phyloP scores from a whole-genome alignment of 176 grass and related monocot genomes.

The Coix lacrymajobi region DNA sequence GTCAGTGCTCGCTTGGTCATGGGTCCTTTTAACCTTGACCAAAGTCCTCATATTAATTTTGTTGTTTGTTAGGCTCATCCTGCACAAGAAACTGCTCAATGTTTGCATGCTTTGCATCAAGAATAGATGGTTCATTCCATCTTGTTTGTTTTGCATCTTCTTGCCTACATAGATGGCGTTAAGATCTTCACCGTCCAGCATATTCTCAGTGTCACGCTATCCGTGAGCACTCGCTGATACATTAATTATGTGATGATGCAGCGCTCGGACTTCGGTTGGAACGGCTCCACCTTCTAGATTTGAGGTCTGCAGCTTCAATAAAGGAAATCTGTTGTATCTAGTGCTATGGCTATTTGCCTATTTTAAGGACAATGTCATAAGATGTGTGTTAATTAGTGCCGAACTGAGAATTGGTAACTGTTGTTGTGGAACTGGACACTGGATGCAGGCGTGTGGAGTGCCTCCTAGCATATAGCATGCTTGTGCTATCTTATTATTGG shows the following conservation, averaged over 20 bases:
- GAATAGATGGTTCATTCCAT: slow-evolving; percentile 43
- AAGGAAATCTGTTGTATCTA: not conserved
- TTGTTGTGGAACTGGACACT: not conserved
- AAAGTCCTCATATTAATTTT: slow-evolving; percentile 49
- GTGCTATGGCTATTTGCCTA: slow-evolving; percentile 1
- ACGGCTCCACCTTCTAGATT: slow-evolving; percentile 54
- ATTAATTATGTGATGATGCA: slow-evolving; percentile 12
- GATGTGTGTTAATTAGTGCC: not conserved
- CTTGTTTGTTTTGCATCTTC: not conserved
- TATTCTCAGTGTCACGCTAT: not conserved
- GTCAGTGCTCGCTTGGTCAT: not conserved
- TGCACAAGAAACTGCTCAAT: slow-evolving; percentile 90
- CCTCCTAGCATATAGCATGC: not conserved
- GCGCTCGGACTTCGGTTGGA: slow-evolving; percentile 56
- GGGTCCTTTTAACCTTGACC: not conserved
- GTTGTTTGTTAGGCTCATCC: slow-evolving; percentile 72
- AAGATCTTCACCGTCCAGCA: not conserved
- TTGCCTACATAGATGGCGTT: not conserved
- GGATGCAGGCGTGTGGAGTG: not conserved
- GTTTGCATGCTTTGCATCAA: slow-evolving; percentile 99
- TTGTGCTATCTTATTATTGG: not conserved
- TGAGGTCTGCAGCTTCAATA: not conserved
- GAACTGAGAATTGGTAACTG: not conserved
- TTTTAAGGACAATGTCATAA: slow-evolving; percentile 9
- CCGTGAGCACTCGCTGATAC: not conserved